Percentiles rank a stretch among this genome's conserved stretches.
Evolutionary conservation across 2,329 filamentous ascomycete species (phyloP).

Genomic region (Dactylellina leptospora): DNA sequence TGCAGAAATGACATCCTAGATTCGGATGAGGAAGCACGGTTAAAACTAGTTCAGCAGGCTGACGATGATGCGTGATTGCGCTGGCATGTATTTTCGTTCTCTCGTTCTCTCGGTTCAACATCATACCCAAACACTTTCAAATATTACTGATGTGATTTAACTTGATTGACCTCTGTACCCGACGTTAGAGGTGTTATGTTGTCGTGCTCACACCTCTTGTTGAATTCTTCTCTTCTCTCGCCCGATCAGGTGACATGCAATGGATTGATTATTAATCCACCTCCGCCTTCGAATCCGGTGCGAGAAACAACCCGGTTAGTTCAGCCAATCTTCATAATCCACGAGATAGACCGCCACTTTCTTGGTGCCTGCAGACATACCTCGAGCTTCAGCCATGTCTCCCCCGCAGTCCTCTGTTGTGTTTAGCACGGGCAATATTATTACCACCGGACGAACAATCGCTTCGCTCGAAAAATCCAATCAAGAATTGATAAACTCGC

Average conservation of each 20-base stretch:
- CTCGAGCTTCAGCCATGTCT: too few relatives aligned
- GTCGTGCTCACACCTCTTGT: too few relatives aligned
- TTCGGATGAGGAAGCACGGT: conserved; percentile 35
- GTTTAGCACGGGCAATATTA: conserved; percentile 42
- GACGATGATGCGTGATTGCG: conserved; percentile 36
- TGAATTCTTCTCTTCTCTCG: too few relatives aligned
- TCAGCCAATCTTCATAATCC: too few relatives aligned
- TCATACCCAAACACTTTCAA: neutral
- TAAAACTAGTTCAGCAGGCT: conserved; percentile 26
- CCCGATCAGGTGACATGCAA: too few relatives aligned
- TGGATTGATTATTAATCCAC: neutral
- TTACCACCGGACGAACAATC: conserved; percentile 70
- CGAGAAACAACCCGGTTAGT: too few relatives aligned
- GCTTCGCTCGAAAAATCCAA: conserved; percentile 81
- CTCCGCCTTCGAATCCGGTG: too few relatives aligned
- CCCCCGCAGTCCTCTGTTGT: conserved; percentile 53
- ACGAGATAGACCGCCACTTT: too few relatives aligned
- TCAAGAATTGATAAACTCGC: conserved; percentile 86
- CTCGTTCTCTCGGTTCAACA: neutral
- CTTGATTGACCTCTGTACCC: too few relatives aligned
- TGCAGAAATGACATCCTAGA: conserved; percentile 52
- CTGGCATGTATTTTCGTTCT: neutral
- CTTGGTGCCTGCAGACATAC: too few relatives aligned
- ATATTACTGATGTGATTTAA: too few relatives aligned
- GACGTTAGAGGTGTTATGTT: too few relatives aligned